These are phyloP conservation scores for Saccharomyces mikatae DNA, from an alignment of 805 yeast genomes.

Conservation along the genomic window DNA sequence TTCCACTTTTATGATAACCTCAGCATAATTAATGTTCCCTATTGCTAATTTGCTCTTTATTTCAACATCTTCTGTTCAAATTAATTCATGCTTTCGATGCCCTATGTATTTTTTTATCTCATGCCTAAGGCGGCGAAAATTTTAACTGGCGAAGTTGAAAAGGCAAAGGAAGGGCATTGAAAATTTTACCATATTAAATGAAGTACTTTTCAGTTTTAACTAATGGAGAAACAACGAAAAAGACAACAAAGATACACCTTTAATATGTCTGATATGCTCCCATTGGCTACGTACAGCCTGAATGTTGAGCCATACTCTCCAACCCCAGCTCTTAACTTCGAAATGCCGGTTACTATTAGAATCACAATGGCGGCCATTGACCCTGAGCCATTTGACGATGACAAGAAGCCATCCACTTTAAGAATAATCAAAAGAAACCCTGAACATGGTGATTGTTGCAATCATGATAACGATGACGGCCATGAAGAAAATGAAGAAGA, in stretches of 20 bases:
- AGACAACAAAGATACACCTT: not conserved
- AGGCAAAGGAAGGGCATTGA: not conserved
- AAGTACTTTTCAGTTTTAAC: not conserved
- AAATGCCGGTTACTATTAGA: slow-evolving; percentile 82
- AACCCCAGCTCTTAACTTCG: slow-evolving; percentile 76
- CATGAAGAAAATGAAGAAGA: slow-evolving; percentile 23
- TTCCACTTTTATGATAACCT: not conserved
- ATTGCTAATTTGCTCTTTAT: not conserved
- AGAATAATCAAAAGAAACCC: slow-evolving; percentile 72
- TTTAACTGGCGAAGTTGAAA: not conserved
- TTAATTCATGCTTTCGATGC: not conserved
- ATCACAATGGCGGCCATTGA: slow-evolving; percentile 93
- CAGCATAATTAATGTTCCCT: too few species aligned
- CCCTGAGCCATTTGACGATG: slow-evolving; percentile 73
- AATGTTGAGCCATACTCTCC: slow-evolving; percentile 83
- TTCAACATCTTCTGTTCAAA: not conserved
- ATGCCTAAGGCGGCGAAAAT: not conserved
- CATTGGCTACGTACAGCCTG: slow-evolving; percentile 80
- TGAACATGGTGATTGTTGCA: slow-evolving; percentile 32
- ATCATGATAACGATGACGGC: not conserved
- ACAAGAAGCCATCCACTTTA: slow-evolving; percentile 78
- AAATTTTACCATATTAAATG: not conserved
- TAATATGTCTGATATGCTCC: slow-evolving; percentile 63
- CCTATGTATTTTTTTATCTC: not conserved
- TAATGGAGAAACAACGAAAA: not conserved